Evolutionary conservation across 108 stramenopile genomes (phyloP).

Genomic region (Cyclotella cryptica): DNA sequence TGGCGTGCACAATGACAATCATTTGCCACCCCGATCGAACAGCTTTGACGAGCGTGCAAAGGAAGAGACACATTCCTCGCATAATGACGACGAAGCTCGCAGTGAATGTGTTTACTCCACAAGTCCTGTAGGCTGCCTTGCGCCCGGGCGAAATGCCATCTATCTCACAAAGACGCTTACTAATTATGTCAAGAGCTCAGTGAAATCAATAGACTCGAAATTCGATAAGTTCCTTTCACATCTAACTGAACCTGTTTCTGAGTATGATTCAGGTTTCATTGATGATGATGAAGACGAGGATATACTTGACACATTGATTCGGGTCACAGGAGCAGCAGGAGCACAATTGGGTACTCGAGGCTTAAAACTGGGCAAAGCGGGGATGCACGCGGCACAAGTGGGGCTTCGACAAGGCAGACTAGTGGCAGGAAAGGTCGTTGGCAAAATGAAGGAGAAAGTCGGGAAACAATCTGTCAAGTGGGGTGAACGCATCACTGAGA

Average conservation of each 20-base stretch:
- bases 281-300: conserved; percentile 49
- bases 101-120: conserved; percentile 71
- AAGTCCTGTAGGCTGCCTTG: conserved; percentile 61
- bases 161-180: conserved; percentile 51
- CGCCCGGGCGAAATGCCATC: conserved; percentile 54
- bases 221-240: conserved; percentile 50
- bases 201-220: conserved; percentile 44
- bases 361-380: conserved; percentile 19
- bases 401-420: conserved; percentile 36
- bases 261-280: conserved; percentile 16
- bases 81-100: no score
- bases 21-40: background rate
- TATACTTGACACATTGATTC: conserved; percentile 48
- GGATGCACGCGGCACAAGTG: conserved; percentile 33
- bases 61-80: background rate
- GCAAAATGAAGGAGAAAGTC: conserved; percentile 46
- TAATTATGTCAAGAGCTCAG: conserved; percentile 34
- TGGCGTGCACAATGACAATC: background rate
- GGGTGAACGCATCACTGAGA: conserved; percentile 32
- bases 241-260: conserved; percentile 31
- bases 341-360: conserved; percentile 26
- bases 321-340: conserved; percentile 49
- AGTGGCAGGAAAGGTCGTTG: conserved; percentile 45
- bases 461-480: conserved; percentile 32
- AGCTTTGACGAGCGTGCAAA: background rate